These are phyloP conservation scores for Ashbya aceris DNA, from an alignment of 1,139 yeast species.

Conservation along the genomic window DNA sequence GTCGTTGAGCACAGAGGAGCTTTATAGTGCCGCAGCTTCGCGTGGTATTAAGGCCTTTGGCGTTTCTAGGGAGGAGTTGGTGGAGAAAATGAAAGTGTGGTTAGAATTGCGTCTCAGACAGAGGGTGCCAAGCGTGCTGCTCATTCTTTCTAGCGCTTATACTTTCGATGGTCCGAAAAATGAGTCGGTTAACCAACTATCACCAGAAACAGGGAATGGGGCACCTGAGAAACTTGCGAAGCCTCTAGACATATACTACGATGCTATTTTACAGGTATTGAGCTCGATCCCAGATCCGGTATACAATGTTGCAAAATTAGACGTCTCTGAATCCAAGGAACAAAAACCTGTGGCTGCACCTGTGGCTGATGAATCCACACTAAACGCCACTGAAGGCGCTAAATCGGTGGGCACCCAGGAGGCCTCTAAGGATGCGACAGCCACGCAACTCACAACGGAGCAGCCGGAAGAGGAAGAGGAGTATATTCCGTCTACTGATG, in stretches of 20 bases:
- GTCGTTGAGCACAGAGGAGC: slow-evolving; percentile 69
- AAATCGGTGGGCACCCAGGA: neutral
- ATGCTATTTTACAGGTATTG: slow-evolving; percentile 81
- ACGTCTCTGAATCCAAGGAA: slow-evolving; percentile 44
- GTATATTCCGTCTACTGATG: slow-evolving; percentile 18
- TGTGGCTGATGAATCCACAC: slow-evolving; percentile 4
- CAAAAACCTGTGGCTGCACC: slow-evolving; percentile 6
- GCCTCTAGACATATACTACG: slow-evolving; percentile 54
- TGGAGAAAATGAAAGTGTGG: slow-evolving; percentile 83
- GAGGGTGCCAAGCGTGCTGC: slow-evolving; percentile 82
- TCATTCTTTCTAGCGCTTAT: slow-evolving; percentile 79
- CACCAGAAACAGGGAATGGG: slow-evolving; percentile 11
- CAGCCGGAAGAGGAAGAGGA: slow-evolving; percentile 11
- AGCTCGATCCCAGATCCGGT: slow-evolving; percentile 91
- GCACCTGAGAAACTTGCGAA: slow-evolving; percentile 35
- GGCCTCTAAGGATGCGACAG: neutral
- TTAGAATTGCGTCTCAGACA: slow-evolving; percentile 80
- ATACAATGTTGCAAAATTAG: slow-evolving; percentile 90
- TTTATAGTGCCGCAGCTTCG: slow-evolving; percentile 83
- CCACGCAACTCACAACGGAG: slow-evolving; percentile 3
- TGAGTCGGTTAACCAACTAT: slow-evolving; percentile 10
- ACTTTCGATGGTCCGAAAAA: slow-evolving; percentile 60
- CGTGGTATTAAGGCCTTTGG: slow-evolving; percentile 85
- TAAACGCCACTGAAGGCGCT: slow-evolving; percentile 5
- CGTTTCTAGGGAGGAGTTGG: slow-evolving; percentile 73